These are phyloP conservation scores for Diaporthe batatas DNA, from an alignment of 2,329 filamentous ascomycete genomes.

Conservation along the genomic window DNA sequence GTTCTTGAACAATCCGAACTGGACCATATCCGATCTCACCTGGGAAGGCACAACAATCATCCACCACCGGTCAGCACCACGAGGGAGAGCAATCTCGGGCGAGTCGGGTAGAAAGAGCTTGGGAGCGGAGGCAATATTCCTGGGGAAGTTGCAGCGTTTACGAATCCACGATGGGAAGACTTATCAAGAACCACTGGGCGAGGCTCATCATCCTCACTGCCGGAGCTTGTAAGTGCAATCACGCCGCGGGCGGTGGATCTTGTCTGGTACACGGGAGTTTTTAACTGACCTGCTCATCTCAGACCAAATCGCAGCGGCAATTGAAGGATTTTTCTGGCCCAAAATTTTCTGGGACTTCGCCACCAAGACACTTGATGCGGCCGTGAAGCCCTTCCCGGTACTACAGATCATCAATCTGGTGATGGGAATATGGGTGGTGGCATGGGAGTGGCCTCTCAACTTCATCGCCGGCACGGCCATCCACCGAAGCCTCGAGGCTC, in stretches of 20 bases:
- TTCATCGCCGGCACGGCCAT: slow-evolving; percentile 81
- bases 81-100: slow-evolving; percentile 42
- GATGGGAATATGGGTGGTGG: slow-evolving; percentile 81
- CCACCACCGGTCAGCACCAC: slow-evolving; percentile 21
- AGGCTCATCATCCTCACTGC: slow-evolving; percentile 92
- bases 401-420: slow-evolving; percentile 92
- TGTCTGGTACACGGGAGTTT: neutral
- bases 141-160: slow-evolving; percentile 25
- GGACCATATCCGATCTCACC: slow-evolving; percentile 35
- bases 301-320: slow-evolving; percentile 89
- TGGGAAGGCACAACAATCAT: neutral
- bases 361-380: slow-evolving; percentile 88
- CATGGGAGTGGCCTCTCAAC: slow-evolving; percentile 91
- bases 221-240: slow-evolving; percentile 72
- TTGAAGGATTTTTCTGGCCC: slow-evolving; percentile 96
- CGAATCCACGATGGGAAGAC: slow-evolving; percentile 81
- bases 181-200: slow-evolving; percentile 99
- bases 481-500: slow-evolving; percentile 89
- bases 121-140: slow-evolving; percentile 34
- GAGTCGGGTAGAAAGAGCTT: slow-evolving; percentile 42
- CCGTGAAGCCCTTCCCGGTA: slow-evolving; percentile 88
- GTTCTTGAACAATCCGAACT: slow-evolving; percentile 43
- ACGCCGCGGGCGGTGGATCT: neutral
- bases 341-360: slow-evolving; percentile 99
- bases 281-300: slow-evolving; percentile 34